Evolutionary conservation across 805 yeast genomes (phyloP).

Genomic region (Cyberlindnera americana): DNA sequence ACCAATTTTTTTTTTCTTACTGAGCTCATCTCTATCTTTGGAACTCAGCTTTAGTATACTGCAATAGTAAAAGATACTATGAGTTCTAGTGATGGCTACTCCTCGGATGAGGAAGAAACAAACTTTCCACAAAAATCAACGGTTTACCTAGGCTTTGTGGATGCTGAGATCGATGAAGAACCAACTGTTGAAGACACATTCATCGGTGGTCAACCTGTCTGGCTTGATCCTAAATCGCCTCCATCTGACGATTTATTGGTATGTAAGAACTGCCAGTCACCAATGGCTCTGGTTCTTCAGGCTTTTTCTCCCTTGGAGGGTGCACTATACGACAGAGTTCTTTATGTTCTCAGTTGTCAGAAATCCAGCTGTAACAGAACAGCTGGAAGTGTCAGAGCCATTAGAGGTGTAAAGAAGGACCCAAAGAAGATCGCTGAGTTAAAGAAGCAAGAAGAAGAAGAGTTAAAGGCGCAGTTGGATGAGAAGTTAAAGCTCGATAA

Average conservation of each 20-base stretch:
- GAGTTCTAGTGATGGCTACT: slow-evolving; percentile 36
- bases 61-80: background rate
- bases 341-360: slow-evolving; percentile 77
- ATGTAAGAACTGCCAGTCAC: slow-evolving; percentile 64
- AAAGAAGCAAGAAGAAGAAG: slow-evolving; percentile 37
- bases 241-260: slow-evolving; percentile 51
- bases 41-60: too few relatives aligned
- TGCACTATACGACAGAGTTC: slow-evolving; percentile 69
- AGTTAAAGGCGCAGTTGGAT: slow-evolving; percentile 39
- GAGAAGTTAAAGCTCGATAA: slow-evolving; percentile 40
- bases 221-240: slow-evolving; percentile 59
- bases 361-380: slow-evolving; percentile 61
- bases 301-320: slow-evolving; percentile 76
- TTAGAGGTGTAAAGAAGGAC: slow-evolving; percentile 72
- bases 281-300: slow-evolving; percentile 70
- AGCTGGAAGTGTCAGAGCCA: slow-evolving; percentile 67
- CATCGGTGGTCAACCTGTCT: slow-evolving; percentile 74
- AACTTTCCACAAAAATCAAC: slow-evolving; percentile 30
- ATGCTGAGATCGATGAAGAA: slow-evolving; percentile 50
- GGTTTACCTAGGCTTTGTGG: slow-evolving; percentile 62
- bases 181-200: slow-evolving; percentile 62
- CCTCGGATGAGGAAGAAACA: slow-evolving; percentile 47
- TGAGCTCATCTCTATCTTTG: too few relatives aligned
- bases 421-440: slow-evolving; percentile 41
- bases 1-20: too few relatives aligned